Evolutionary conservation across 1,284 basidiomycete species (phyloP).

Genomic region (Sparassis latifolia): DNA sequence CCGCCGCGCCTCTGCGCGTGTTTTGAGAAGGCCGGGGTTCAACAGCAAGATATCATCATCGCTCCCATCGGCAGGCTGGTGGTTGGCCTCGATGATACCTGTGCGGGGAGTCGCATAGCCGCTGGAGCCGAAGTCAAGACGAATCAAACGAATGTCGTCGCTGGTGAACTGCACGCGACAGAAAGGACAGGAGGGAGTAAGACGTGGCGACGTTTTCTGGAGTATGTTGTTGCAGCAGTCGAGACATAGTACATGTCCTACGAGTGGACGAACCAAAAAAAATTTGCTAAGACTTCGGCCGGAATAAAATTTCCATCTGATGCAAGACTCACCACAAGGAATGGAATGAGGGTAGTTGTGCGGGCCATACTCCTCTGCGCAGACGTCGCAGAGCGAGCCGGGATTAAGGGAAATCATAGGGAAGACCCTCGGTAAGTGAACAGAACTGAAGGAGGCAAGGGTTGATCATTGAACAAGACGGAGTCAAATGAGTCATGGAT

Average conservation of each 20-base stretch:
- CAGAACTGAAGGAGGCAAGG: slow-evolving; percentile 22
- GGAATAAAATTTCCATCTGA: slow-evolving; percentile 3
- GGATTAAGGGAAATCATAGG: slow-evolving; percentile 70
- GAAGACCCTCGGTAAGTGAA: slow-evolving; percentile 21
- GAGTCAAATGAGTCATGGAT: slow-evolving; percentile 22
- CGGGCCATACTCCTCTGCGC: slow-evolving; percentile 73
- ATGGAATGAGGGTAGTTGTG: slow-evolving; percentile 70
- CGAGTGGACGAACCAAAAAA: slow-evolving; percentile 6
- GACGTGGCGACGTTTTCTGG: slow-evolving; percentile 66
- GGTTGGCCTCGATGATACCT: slow-evolving; percentile 39
- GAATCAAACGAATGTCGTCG: slow-evolving; percentile 65
- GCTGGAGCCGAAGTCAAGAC: slow-evolving; percentile 61
- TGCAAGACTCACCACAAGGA: slow-evolving; percentile 54
- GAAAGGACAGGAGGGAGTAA: slow-evolving; percentile 68
- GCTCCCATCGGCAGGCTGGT: slow-evolving; percentile 30
- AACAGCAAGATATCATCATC: slow-evolving; percentile 35
- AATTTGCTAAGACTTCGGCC: slow-evolving; percentile 19
- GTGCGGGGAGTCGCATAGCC: slow-evolving; percentile 59
- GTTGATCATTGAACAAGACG: slow-evolving; percentile 24
- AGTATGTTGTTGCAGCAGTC: slow-evolving; percentile 70
- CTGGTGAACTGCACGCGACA: slow-evolving; percentile 66
- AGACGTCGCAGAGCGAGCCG: slow-evolving; percentile 78
- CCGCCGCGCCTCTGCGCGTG: slow-evolving; percentile 49
- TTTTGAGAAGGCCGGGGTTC: slow-evolving; percentile 38
- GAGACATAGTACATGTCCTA: slow-evolving; percentile 73